A percentile compares a stretch with the other conserved stretches of the same genome.
Evolutionary conservation across 2,329 filamentous ascomycete genomes (phyloP).

Genomic region (Colletotrichum lentis): DNA sequence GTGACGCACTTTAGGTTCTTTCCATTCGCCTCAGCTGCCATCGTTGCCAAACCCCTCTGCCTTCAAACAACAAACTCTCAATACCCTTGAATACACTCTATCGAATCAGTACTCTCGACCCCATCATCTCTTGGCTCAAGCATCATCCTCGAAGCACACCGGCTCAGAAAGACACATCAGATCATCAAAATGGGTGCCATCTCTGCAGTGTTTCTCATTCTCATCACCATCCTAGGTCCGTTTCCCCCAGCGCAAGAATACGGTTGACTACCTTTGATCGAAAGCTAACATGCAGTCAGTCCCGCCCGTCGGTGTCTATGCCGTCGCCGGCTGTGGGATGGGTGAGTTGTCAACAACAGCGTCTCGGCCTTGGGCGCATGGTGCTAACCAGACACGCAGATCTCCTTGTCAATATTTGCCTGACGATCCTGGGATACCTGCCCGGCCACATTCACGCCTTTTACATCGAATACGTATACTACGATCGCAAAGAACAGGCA

Average conservation of each 20-base stretch:
- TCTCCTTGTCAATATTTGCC: slow-evolving; percentile 71
- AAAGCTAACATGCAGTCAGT: slow-evolving; percentile 56
- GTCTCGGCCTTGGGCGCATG: background rate
- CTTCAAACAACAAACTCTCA: slow-evolving; percentile 12
- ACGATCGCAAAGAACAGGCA: slow-evolving; percentile 72
- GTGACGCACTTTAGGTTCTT: slow-evolving; percentile 34
- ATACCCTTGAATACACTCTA: slow-evolving; percentile 23
- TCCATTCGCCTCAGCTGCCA: slow-evolving; percentile 24
- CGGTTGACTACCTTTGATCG: too few relatives aligned
- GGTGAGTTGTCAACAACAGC: slow-evolving; percentile 49
- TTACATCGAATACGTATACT: slow-evolving; percentile 85
- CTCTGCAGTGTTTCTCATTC: slow-evolving; percentile 58
- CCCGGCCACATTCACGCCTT: slow-evolving; percentile 84
- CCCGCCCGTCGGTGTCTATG: slow-evolving; percentile 70
- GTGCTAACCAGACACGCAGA: slow-evolving; percentile 49
- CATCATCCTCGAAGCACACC: slow-evolving; percentile 27
- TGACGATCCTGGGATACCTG: slow-evolving; percentile 75
- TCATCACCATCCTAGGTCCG: slow-evolving; percentile 64
- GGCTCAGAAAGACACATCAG: slow-evolving; percentile 17
- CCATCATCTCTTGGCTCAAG: slow-evolving; percentile 6
- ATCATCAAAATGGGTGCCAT: slow-evolving; percentile 57
- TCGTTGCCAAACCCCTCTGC: background rate
- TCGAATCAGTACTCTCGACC: background rate
- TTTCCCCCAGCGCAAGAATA: slow-evolving; percentile 13
- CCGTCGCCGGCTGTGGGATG: slow-evolving; percentile 70